Conservation (phyloP, 2,329 filamentous ascomycete species). For the Aureobasidium sp. region DNA sequence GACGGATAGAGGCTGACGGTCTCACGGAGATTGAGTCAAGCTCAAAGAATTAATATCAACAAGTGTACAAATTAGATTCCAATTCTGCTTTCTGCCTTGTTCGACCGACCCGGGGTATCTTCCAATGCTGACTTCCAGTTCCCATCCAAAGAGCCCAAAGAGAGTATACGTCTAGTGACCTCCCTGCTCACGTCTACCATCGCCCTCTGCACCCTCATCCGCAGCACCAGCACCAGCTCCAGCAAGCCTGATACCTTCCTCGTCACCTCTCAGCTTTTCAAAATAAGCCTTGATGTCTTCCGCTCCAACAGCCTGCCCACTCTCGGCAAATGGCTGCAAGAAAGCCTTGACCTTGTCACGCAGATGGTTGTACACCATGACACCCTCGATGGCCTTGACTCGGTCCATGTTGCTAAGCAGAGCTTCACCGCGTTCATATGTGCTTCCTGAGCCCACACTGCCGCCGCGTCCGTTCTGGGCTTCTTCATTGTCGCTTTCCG, state of each 20-base stretch:
- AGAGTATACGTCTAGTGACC: background rate
- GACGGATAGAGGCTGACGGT: background rate
- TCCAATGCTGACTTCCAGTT: background rate
- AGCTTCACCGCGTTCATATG: constrained; percentile 87
- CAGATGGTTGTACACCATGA: constrained; percentile 96
- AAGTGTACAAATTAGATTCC: background rate
- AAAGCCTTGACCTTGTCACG: constrained; percentile 95
- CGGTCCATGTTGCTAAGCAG: constrained; percentile 87
- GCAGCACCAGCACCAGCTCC: constrained; percentile 39
- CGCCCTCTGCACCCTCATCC: constrained; percentile 17
- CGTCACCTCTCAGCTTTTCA: constrained; percentile 85
- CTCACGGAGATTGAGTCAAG: background rate
- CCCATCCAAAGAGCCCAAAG: background rate
- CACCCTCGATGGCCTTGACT: constrained; percentile 83
- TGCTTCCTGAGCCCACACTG: constrained; percentile 64
- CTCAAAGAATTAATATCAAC: background rate
- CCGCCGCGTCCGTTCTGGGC: constrained; percentile 43
- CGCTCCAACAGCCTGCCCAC: constrained; percentile 75
- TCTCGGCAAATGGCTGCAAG: constrained; percentile 87
- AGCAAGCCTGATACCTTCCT: constrained; percentile 60
- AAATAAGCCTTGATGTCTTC: constrained; percentile 97
- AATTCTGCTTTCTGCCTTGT: background rate
- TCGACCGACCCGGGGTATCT: background rate
- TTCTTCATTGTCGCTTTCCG: constrained; percentile 43
- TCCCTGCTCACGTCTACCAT: constrained; percentile 18